These are phyloP conservation scores for Agrocybe praecox DNA, from an alignment of 768 basidiomycete species.

Conservation along the genomic window DNA sequence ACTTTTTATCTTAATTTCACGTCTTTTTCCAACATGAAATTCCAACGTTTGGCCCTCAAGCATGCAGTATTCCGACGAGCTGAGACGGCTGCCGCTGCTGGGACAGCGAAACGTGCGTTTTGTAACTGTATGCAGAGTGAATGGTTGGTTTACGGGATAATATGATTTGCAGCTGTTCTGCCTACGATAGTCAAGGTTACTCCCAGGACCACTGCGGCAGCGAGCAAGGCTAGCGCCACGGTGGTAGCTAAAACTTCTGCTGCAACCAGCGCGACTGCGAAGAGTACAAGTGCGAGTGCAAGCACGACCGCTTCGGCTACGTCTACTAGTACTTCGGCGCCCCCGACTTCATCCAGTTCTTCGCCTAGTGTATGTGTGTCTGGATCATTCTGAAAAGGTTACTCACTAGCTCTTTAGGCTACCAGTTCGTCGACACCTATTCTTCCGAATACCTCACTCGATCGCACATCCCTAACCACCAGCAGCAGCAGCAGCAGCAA, in stretches of 20 bases:
- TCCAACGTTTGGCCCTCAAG: neutral
- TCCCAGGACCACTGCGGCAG: neutral
- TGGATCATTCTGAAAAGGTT: neutral
- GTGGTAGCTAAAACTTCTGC: neutral
- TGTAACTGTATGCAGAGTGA: neutral
- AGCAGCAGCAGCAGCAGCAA: neutral
- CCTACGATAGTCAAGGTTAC: neutral
- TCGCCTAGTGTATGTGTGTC: slow-evolving; percentile 1
- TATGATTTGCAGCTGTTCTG: neutral
- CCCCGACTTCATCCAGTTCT: slow-evolving; percentile 2
- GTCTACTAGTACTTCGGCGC: slow-evolving; percentile 3
- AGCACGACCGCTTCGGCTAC: neutral
- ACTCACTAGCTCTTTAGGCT: neutral
- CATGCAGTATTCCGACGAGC: neutral
- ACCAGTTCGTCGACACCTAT: neutral
- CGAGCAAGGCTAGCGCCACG: neutral
- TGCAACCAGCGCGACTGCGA: too few relatives aligned
- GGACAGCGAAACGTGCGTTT: neutral
- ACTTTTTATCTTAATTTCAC: neutral
- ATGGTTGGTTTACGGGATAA: neutral
- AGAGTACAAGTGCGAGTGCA: too few relatives aligned
- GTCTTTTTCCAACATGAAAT: neutral
- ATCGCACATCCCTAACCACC: neutral
- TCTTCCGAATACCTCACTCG: neutral
- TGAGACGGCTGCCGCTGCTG: neutral